A percentile compares a stretch with the other conserved stretches of the same genome.
These are phyloP conservation scores for Mycena rebaudengoi DNA, from an alignment of 768 basidiomycete species.

Conservation along the genomic window DNA sequence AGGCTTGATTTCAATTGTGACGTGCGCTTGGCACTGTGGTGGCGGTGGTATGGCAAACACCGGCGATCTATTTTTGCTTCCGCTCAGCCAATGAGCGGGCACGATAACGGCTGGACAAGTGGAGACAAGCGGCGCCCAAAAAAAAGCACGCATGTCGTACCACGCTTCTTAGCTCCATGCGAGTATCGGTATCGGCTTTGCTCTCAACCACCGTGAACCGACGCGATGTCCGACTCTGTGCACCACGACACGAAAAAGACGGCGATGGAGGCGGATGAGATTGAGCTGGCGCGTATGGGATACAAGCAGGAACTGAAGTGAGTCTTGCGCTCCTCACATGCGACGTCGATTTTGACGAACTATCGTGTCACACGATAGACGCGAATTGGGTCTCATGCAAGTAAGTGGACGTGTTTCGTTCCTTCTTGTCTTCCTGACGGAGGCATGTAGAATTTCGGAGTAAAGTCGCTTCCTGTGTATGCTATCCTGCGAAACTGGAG, in stretches of 20 bases:
- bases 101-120: no score
- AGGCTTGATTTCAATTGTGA: no score
- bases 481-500: constrained; percentile 2
- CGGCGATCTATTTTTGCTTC: no score
- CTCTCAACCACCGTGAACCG: not conserved
- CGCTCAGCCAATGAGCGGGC: no score
- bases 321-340: constrained; percentile 26
- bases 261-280: constrained; percentile 58
- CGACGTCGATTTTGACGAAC: not conserved
- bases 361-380: constrained; percentile 44
- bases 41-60: no score
- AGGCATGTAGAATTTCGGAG: constrained; percentile 73
- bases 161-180: no score
- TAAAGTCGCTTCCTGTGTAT: no score
- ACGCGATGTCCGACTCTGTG: constrained; percentile 20
- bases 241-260: constrained; percentile 23
- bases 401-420: constrained; percentile 41
- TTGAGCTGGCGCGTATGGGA: constrained; percentile 72
- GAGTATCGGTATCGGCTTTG: no score
- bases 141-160: no score
- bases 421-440: constrained; percentile 10
- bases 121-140: no score
- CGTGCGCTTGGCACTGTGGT: no score
- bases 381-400: constrained; percentile 70
- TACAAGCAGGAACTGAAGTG: constrained; percentile 77